These are phyloP conservation scores for Magnolia sinica DNA, from an alignment of 164 flowering plant species.

Conservation along the genomic window DNA sequence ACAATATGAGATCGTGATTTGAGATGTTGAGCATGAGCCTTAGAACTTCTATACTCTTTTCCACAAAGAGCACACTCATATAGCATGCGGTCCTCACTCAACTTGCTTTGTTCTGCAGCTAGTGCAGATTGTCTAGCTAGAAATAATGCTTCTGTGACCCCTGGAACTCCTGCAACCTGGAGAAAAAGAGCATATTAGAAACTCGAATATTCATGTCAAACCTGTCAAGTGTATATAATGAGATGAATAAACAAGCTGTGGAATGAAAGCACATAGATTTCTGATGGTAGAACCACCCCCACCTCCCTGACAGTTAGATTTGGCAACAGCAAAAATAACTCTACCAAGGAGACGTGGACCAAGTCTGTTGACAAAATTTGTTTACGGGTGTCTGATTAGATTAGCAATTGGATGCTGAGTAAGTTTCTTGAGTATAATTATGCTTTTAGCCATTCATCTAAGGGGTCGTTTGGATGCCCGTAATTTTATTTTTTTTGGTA, in stretches of 20 bases:
- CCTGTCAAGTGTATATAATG: too few relatives aligned
- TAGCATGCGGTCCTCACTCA: conserved; percentile 61
- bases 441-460: neutral
- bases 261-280: neutral
- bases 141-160: conserved; percentile 89
- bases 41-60: conserved; percentile 77
- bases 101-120: conserved; percentile 63
- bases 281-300: neutral
- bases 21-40: conserved; percentile 92
- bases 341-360: neutral
- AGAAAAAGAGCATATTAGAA: neutral
- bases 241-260: neutral
- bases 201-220: neutral
- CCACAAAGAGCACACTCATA: conserved; percentile 78
- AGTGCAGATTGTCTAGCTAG: conserved; percentile 74
- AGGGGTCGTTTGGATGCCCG: too few relatives aligned
- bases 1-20: conserved; percentile 60
- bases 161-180: conserved; percentile 95
- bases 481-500: too few relatives aligned
- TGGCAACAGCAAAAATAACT: neutral
- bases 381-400: neutral
- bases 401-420: neutral
- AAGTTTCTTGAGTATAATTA: neutral
- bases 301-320: neutral
- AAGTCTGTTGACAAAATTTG: neutral